Base-by-base conservation (phyloP, 2,329 filamentous ascomycete genomes). In the Gnomoniopsis smithogilvyi region DNA sequence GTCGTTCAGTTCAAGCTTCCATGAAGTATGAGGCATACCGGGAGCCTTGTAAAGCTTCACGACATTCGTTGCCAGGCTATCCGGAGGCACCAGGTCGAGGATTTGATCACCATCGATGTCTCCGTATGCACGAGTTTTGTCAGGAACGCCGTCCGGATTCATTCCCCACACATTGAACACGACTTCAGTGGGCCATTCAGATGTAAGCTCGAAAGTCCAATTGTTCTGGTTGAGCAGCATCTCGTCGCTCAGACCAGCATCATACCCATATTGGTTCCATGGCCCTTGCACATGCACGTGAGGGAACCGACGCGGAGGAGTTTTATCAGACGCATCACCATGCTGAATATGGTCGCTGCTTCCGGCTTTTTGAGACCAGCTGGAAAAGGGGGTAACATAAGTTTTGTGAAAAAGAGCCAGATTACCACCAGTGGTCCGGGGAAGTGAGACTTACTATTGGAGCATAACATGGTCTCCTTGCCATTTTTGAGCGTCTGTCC, bases 91-190 rank as follows among this genome's bases (percentile, higher is more conserved):
- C 26, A 4, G 26, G 26, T 30, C 26, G 26, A 30, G 26, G 26
- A 4, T 30, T 8, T 30, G 4, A 30, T 8, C 26, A 26, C 75
- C 74, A 65, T 88, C 82, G 15, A 86, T 78, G 67, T 89, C 86
- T 22, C 86, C 86, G 62, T 79, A 82, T 2, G 86, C 79, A 57
- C 76, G 78, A 8, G 79, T 80, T 61, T 84, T 77, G 68, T 89
- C 86, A 0, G 86, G 85, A 64, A 81, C 72, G 21, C 84, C 84
- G 68, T 87, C 80, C 0, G 80, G 79, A 65, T 88, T 85, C 68
- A 88, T 84, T 54, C 86, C 86, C 86, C 86, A 89, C 6, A 86
- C 77, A 64, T 88, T 89, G 60, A 88, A 72, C 65, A 88, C 85
- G 58, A 84, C 80, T 51, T 80, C 72, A 2, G 81, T 79, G 6